Base-by-base conservation (phyloP, 2,329 filamentous ascomycete species). In the Penicillium aurantiogriseum region DNA sequence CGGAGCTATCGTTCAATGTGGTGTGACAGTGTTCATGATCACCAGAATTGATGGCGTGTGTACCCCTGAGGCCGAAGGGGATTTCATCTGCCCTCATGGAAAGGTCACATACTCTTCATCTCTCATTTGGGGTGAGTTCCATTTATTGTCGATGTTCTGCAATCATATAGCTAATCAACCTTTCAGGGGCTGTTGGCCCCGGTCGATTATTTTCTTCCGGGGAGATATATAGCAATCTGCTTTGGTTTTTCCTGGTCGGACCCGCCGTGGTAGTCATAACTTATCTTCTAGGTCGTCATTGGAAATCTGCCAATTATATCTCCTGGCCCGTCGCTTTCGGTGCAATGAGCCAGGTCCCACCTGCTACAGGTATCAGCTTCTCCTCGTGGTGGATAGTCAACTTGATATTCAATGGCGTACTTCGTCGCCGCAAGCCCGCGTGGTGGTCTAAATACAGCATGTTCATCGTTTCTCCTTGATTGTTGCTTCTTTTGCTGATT, bases 161-260 rank as follows among this genome's bases (percentile, higher is more conserved):
- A 21, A 25, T 42, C 19, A 38, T 51, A 17, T 45, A 19, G 33
- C 43, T 55, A 35, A 45, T n/a, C 10, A 19, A 23, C 9, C 25
- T 57, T n/a, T 13, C 17, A 77, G 73, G 73, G 51, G 83, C 86
- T 50, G 86, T 91, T 56, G 88, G 88, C 1, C 88, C 88, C 0
- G 79, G 80, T 1, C 83, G 88, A 43, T 86, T 89, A 68, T 91
- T 90, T 69, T 84, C 82, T 51, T 77, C 81, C 2, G 80, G 80
- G 1, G 82, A 85, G 36, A 78, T 88, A 3, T 91, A 90, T 68
- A 79, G 82, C 4, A 79, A 80, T 11, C 77, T 91, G 27, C 83
- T 88, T 58, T 90, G 82, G 80, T 90, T 89, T 76, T 90, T 87
- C 81, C 81, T 90, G 33, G 80, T 87, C 39, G 88, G 88, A 15